These are phyloP conservation scores for Hemileccinum impolitum DNA, from an alignment of 768 basidiomycete genomes.

Conservation along the genomic window DNA sequence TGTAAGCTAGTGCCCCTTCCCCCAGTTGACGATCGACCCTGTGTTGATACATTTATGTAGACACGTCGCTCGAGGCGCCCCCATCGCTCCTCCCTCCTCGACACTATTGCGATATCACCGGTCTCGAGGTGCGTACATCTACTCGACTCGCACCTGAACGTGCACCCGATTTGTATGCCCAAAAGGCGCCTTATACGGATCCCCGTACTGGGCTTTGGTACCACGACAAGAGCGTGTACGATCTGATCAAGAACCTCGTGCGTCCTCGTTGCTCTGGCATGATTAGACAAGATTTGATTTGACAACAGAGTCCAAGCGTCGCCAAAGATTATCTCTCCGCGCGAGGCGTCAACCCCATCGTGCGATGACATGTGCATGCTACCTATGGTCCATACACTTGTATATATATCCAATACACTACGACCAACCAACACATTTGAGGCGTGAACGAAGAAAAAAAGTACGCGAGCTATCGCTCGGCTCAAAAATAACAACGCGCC, in stretches of 20 bases:
- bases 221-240: constrained; percentile 86
- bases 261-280: constrained; percentile 7
- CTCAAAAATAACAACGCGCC: background rate
- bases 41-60: constrained; percentile 32
- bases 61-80: constrained; percentile 80
- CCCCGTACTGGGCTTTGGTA: constrained; percentile 77
- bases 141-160: too few species aligned
- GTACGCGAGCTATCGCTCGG: too few species aligned
- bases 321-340: constrained; percentile 75
- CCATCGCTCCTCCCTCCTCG: constrained; percentile 75
- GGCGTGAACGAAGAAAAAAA: too few species aligned
- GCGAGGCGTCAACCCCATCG: constrained; percentile 48
- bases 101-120: constrained; percentile 85
- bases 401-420: too few species aligned
- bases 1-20: too few species aligned
- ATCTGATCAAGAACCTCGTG: constrained; percentile 73
- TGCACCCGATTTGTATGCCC: too few species aligned
- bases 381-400: too few species aligned
- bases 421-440: too few species aligned
- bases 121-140: constrained; percentile 56
- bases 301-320: constrained; percentile 56
- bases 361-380: constrained; percentile 30
- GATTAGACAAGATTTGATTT: background rate
- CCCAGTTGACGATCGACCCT: constrained; percentile 5
- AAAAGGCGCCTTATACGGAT: constrained; percentile 78